Conservation (phyloP, 108 stramenopile genomes). For the Nitzschia putrida region DNA sequence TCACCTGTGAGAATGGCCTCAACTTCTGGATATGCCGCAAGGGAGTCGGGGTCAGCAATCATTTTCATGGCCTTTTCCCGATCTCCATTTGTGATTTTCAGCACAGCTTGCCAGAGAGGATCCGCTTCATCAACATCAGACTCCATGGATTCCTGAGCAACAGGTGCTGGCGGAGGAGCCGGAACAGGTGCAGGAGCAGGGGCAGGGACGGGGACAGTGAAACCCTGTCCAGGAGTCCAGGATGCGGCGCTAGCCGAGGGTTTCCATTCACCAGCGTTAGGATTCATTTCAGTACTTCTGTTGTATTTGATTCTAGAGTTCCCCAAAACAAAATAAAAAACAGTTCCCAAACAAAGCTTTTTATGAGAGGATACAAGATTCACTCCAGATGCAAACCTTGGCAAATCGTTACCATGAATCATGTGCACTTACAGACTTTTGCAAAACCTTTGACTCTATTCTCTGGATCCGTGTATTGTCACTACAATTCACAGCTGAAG, state of each 20-base stretch:
- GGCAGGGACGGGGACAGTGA: conserved; percentile 43
- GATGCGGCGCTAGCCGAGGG: conserved; percentile 73
- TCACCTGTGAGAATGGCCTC: conserved; percentile 43
- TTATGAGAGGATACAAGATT: too few species aligned
- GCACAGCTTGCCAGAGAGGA: conserved; percentile 85
- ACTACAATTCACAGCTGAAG: too few species aligned
- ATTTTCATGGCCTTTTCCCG: conserved; percentile 68
- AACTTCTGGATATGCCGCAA: conserved; percentile 79
- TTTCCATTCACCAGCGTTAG: conserved; percentile 77
- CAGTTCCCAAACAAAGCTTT: too few species aligned
- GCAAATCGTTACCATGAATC: too few species aligned
- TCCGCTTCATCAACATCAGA: conserved; percentile 77
- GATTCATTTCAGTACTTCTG: conserved; percentile 54
- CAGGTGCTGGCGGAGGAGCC: conserved; percentile 31
- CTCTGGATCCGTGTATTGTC: too few species aligned
- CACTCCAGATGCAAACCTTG: too few species aligned
- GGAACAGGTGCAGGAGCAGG: conserved; percentile 41
- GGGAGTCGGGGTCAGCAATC: conserved; percentile 77
- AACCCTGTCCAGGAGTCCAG: conserved; percentile 71
- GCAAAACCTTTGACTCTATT: too few species aligned
- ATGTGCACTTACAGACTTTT: too few species aligned
- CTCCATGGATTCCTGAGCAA: conserved; percentile 27
- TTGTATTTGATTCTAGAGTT: neutral
- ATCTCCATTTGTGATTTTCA: conserved; percentile 82
- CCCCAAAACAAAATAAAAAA: too few species aligned